Percentiles rank a stretch among this genome's conserved stretches.
Conservation (phyloP, 331 rosid genomes). For the Dryas integrifolia region DNA sequence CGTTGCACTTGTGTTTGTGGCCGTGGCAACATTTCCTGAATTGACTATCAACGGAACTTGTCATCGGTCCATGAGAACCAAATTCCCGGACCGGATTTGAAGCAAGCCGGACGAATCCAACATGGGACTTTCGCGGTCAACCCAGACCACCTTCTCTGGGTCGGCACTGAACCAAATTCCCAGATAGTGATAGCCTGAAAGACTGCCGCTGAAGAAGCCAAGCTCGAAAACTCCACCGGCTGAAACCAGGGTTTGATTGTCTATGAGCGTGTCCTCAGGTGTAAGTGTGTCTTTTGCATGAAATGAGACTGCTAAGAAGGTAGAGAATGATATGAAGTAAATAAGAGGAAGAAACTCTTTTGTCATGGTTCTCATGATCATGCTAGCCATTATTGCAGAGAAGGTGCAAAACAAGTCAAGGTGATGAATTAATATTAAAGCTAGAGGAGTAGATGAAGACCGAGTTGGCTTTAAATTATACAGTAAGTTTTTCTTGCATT, state of each 20-base stretch:
- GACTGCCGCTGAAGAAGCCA: constrained; percentile 15
- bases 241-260: constrained; percentile 23
- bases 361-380: no score
- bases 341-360: background rate
- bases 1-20: constrained; percentile 11
- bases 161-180: constrained; percentile 25
- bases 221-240: constrained; percentile 21
- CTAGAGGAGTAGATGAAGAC: background rate
- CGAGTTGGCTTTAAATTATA: no score
- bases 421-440: background rate
- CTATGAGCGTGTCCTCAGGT: constrained; percentile 1
- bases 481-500: no score
- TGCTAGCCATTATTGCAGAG: no score
- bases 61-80: constrained; percentile 16
- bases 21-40: background rate
- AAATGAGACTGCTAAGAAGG: background rate
- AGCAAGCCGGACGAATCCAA: constrained; percentile 16
- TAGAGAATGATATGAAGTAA: background rate
- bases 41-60: constrained; percentile 15
- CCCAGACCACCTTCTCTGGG: constrained; percentile 13
- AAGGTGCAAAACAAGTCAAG: no score
- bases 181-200: constrained; percentile 18
- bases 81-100: constrained; percentile 18
- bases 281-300: constrained; percentile 18
- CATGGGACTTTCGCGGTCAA: constrained; percentile 17